Base-by-base conservation (phyloP, 2,329 filamentous ascomycete species). In the Colletotrichum orchidophilum region DNA sequence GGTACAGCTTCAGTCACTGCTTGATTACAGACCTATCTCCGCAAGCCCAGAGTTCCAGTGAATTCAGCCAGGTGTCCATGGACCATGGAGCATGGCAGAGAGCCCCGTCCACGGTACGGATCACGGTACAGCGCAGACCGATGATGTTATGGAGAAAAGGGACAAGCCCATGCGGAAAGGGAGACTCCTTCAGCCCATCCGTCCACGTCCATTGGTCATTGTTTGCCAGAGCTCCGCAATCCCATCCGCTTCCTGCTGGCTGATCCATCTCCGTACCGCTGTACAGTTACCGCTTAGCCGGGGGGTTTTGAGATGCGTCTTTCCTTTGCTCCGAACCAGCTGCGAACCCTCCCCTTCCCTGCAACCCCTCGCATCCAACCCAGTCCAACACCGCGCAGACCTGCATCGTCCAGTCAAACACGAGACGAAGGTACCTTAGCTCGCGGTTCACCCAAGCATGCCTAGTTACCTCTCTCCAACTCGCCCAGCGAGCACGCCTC, bases 261-360 rank as follows among this genome's bases (percentile, higher is more conserved):
- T 61, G 21, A 21, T 27, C 50, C 50, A 26, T 24, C 21, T 53
- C 21, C 21, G 11, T 53, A 62, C 57, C 57, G 49, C 31, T 59
- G 52, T 46, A 31, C 66, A 54, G 61, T 58, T 72, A 72, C 71
- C 71, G 71, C 69, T 73, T 64, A 63, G 55, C 68, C 71, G 71
- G 71, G 71, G 71, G 33, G n/a, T n/a, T n/a, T 29, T 59, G 60
- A 46, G 39, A 52, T 50, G 63, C 60, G 54, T 67, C 60, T 66
- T 71, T 72, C 71, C 71, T 63, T 73, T 73, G 63, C 71, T 68
- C 71, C 71, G 71, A 71, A 68, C 63, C 63, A 53, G 59, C 62
- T 68, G 57, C 63, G 68, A 71, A 67, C 68, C 50, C 31, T 50
- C 49, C 64, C 54, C 49, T 63, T 71, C 64, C 64, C 65, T 71